phyloP scores from a whole-genome alignment of 2,329 filamentous ascomycete genomes.

The Fusarium sp. region DNA sequence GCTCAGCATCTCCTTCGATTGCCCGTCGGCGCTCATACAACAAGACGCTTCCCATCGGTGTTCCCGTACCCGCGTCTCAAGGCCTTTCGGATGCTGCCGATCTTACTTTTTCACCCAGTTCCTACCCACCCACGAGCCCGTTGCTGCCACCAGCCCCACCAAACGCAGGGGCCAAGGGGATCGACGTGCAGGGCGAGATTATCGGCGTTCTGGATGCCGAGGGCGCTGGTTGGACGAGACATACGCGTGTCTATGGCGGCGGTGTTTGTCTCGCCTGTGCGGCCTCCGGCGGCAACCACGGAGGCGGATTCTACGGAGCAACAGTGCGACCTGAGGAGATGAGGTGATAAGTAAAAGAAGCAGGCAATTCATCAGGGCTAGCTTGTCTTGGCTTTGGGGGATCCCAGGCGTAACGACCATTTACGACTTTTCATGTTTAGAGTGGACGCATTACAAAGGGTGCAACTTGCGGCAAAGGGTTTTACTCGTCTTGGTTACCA shows the following conservation, averaged over 20 bases:
- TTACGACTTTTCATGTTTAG: slow-evolving; percentile 41
- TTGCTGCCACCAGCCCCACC: slow-evolving; percentile 62
- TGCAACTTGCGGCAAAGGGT: slow-evolving; percentile 34
- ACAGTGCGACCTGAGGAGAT: slow-evolving; percentile 66
- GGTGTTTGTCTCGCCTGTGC: slow-evolving; percentile 68
- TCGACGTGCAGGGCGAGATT: slow-evolving; percentile 63
- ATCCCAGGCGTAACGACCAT: slow-evolving; percentile 36
- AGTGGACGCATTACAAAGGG: slow-evolving; percentile 30
- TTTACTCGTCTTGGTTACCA: slow-evolving; percentile 23
- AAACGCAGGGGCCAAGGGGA: slow-evolving; percentile 47
- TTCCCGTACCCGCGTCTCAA: slow-evolving; percentile 47
- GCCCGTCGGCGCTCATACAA: slow-evolving; percentile 59
- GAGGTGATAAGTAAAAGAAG: slow-evolving; percentile 48
- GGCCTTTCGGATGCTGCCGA: slow-evolving; percentile 43
- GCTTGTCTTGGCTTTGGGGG: slow-evolving; percentile 6
- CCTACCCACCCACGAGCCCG: slow-evolving; percentile 62
- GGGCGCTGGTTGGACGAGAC: slow-evolving; percentile 66
- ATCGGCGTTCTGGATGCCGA: slow-evolving; percentile 61
- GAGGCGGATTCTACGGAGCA: slow-evolving; percentile 65
- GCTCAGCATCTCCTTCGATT: slow-evolving; percentile 48
- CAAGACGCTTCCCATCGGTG: slow-evolving; percentile 54
- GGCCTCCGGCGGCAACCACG: slow-evolving; percentile 58
- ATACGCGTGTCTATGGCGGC: slow-evolving; percentile 70
- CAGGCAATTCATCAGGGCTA: slow-evolving; percentile 14
- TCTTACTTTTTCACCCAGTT: slow-evolving; percentile 58